A percentile compares a stretch with the other conserved stretches of the same genome.
Evolutionary conservation across 768 basidiomycete genomes (phyloP).

Genomic region (Russula earlei): DNA sequence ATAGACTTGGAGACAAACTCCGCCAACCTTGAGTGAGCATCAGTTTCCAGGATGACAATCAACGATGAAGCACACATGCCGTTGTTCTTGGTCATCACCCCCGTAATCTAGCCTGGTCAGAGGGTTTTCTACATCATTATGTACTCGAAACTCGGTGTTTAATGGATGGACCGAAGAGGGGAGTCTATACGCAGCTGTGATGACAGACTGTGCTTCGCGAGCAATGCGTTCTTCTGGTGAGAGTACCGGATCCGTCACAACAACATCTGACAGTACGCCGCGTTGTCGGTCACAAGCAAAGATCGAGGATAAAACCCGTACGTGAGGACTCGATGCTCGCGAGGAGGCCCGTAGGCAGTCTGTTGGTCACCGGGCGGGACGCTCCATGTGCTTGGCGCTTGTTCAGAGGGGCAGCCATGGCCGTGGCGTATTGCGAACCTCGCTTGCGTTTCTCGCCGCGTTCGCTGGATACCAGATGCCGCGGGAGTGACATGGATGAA

Average conservation of each 20-base stretch:
- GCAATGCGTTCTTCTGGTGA: slow-evolving; percentile 5
- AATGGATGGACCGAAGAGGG: not conserved
- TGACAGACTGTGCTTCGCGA: not conserved
- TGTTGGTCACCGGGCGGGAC: not conserved
- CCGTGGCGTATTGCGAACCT: not conserved
- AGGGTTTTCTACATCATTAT: slow-evolving; percentile 43
- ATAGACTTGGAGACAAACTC: slow-evolving; percentile 55
- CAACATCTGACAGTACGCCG: slow-evolving; percentile 1
- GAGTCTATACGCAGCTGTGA: not conserved
- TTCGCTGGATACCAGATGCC: not conserved
- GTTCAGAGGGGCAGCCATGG: not conserved
- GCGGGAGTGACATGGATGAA: not conserved
- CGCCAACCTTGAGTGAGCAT: slow-evolving; percentile 35
- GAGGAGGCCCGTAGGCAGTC: slow-evolving; percentile 13
- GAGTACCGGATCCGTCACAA: slow-evolving; percentile 1
- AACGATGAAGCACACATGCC: slow-evolving; percentile 26
- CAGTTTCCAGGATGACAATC: not conserved
- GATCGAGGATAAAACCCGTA: too few relatives aligned
- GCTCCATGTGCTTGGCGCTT: slow-evolving; percentile 2
- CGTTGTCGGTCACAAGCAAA: not conserved
- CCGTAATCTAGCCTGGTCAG: slow-evolving; percentile 45
- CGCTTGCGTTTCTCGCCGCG: slow-evolving; percentile 10
- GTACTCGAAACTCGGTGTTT: slow-evolving; percentile 31
- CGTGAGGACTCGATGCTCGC: slow-evolving; percentile 11
- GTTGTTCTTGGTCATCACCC: slow-evolving; percentile 46